Conservation (phyloP, 208 protist species). For the Crithidia acanthocephali region DNA sequence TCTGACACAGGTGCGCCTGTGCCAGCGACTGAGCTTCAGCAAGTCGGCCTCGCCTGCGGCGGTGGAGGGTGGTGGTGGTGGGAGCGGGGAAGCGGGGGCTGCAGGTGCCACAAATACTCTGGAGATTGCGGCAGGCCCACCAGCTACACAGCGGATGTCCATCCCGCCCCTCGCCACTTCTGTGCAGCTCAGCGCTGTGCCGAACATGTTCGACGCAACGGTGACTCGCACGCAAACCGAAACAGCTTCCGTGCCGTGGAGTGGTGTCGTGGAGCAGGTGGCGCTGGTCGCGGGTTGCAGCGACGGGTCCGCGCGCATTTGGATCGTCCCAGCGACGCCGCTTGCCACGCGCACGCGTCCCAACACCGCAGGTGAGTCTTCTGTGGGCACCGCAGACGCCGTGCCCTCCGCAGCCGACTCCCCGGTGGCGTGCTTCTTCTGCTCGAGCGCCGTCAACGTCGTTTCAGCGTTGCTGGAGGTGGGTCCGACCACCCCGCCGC, state of each 20-base stretch:
- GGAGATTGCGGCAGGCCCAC: background rate
- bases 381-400: background rate
- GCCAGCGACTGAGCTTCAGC: constrained; percentile 18
- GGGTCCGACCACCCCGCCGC: background rate
- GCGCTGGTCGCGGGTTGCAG: constrained; percentile 33
- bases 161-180: constrained; percentile 8
- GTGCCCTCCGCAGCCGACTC: too few species aligned
- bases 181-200: constrained; percentile 26
- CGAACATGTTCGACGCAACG: background rate
- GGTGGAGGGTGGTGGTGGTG: background rate
- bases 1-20: constrained; percentile 2
- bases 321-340: constrained; percentile 12
- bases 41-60: background rate
- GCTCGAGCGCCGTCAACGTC: constrained; percentile 16
- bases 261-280: constrained; percentile 3
- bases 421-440: constrained; percentile 22
- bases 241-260: too few species aligned
- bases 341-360: background rate
- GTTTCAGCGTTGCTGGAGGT: constrained; percentile 5
- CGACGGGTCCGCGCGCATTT: constrained; percentile 36
- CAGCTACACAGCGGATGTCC: background rate
- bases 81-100: background rate
- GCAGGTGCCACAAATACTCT: too few species aligned
- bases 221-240: background rate
- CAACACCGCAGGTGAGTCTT: background rate